Evolutionary conservation across 768 basidiomycete genomes (phyloP), one percentile per base, ranked within the genome.

Genomic region (Naganishia kalamii): DNA sequence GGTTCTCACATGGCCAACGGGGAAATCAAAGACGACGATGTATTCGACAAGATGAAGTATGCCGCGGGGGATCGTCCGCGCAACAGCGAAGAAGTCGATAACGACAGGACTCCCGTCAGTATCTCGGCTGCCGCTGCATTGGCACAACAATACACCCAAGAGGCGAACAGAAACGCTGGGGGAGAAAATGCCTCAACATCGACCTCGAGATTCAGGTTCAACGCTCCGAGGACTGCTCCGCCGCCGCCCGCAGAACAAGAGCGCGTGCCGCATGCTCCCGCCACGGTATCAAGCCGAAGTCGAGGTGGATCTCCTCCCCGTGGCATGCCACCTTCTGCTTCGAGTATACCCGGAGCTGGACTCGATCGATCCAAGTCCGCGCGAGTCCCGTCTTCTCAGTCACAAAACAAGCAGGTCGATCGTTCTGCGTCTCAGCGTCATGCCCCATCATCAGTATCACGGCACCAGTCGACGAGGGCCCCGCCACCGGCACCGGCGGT

Each of bases 371-470:
- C 83, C 12, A 75, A 86, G 15, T 88, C 88, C 72, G 86, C 88
- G 5, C 87, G 90, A 25, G 86, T 87, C 0, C 90, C 89, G 0
- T 83, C 89, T 0, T 87, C 89, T 2, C 86, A 88, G 0, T 80
- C 83, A 4, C 77, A 85, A 0, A 83, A 83, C 29, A 86, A 88
- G 27, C 70, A 87, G 4, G 85, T 94, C 60, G 92, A 94, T 81
- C 87, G 91, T 60, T 90, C 90, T 27, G 87, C 87, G 40, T 92
- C 91, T 3, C 88, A 90, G 71, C 87, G 92, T 33, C 82, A 86
- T 13, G 87, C 35, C 3, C 54, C 54, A 23, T 57, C 54, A 2
- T 57, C 54, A 2, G 54, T 40, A 12, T 27, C 54, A 11, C 33
- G 54, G 37, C 54, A 57, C 17, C 54, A 57, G 35, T 57, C 54